phyloP scores from a whole-genome alignment of 1,284 basidiomycete species.

The Cryptococcus depauperatus region DNA sequence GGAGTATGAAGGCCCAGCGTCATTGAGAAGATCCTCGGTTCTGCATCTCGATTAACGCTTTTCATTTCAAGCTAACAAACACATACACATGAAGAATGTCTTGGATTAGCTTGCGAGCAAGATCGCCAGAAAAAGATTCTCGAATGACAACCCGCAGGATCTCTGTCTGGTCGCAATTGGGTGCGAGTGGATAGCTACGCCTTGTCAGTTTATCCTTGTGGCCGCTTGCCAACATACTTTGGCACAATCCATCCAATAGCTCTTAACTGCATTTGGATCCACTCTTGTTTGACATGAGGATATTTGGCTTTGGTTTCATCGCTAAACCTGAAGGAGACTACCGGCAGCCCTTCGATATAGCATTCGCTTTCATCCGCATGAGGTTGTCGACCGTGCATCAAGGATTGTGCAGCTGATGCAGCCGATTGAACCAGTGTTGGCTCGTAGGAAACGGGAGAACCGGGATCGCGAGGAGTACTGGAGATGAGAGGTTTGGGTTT shows the following conservation, averaged over 20 bases:
- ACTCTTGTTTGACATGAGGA: constrained; percentile 72
- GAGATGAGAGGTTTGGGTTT: constrained; percentile 20
- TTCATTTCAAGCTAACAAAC: neutral
- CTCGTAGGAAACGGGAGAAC: neutral
- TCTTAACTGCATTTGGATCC: constrained; percentile 60
- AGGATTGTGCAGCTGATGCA: constrained; percentile 13
- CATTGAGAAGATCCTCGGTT: constrained; percentile 28
- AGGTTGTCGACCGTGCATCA: constrained; percentile 16
- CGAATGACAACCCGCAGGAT: constrained; percentile 81
- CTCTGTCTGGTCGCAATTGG: constrained; percentile 58
- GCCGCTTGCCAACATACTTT: constrained; percentile 40
- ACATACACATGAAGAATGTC: constrained; percentile 37
- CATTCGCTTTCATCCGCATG: constrained; percentile 27
- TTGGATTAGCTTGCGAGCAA: constrained; percentile 31
- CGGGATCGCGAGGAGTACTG: too few relatives aligned
- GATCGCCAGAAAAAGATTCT: constrained; percentile 50
- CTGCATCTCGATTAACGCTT: constrained; percentile 6
- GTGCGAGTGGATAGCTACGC: constrained; percentile 62
- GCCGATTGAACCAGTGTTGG: constrained; percentile 10
- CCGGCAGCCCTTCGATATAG: constrained; percentile 60
- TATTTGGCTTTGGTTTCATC: constrained; percentile 62
- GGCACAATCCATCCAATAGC: constrained; percentile 62
- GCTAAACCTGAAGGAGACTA: constrained; percentile 84
- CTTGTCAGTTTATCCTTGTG: constrained; percentile 6
- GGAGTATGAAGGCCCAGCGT: constrained; percentile 24